Base-by-base conservation (phyloP, 129 eudicot genomes). In the Escallonia herrerae region DNA sequence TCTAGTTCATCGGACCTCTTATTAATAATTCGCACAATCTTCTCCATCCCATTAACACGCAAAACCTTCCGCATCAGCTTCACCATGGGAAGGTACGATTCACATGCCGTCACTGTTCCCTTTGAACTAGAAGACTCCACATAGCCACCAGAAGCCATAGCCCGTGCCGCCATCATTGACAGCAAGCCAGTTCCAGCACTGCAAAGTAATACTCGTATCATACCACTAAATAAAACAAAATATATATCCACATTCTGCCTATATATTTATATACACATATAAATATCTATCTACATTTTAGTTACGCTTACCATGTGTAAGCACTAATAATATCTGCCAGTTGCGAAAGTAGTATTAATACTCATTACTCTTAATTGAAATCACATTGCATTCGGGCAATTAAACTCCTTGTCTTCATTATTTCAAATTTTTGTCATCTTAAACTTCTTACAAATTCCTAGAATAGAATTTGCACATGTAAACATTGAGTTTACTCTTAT, bases 71-170 rank as follows among this genome's bases (percentile, higher is more conserved):
- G 75, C 97, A 85, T 85, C 79, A 91, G 64, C 66, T 85, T 91
- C 33, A 87, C 90, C 97, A 91, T 91, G n/a, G 96, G 97, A 73
- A 91, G 94, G 76, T 87, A 91, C 4, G 97, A 91, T 62, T 91
- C 97, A 67, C 90, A 85, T 39, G 97, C 96, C 4, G 95, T 83
- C 62, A 91, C 90, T 78, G 14, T 70, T 48, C 89, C 95, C 60
- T 75, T 72, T 11, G 66, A 61, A 65, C 57, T 58, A 74, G 84
- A 71, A 43, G 47, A 51, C 15, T 49, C 60, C 6, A 76, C 66
- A 13, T 69, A 66, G 13, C 74, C 74, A 15, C 60, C 57, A 52
- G 8, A 15, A 8, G 79, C 68, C 90, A 90, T 84, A 59, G 95
- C 94, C 40, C 86, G 83, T 40, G 94, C 90, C 43, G 90, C 97